Base-by-base conservation (phyloP, 257 asterid species). In the Marsdenia floribunda region DNA sequence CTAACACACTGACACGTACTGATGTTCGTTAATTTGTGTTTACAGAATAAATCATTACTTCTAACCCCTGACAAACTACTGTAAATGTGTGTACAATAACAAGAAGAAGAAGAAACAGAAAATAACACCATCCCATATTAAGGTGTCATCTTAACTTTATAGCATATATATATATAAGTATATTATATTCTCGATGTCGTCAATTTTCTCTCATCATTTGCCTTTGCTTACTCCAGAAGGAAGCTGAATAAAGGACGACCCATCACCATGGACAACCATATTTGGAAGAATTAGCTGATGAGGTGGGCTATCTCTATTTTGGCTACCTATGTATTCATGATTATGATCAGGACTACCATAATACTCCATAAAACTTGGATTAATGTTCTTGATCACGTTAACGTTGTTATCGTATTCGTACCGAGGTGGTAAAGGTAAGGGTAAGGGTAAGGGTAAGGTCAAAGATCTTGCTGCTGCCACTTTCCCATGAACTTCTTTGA, bases 221-320 rank as follows among this genome's bases (percentile, higher is more conserved):
- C 83, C 87, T 82, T 90, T 87, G 86, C 89, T 90, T 86, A 87
- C 86, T 81, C 49, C 76, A 66, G 94, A 85, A 87, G 93, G 85
- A 79, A 90, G 76, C 18, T 89, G 85, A 42, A 83, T 60, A 80
- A 90, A 91, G 16, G 96, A 81, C 68, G 96, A 80, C 37, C 74
- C 89, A 80, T 87, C 93, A 72, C 93, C 93, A 81, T 84, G 81
- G 35, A 79, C 83, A 73, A 83, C 88, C 84, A 85, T 22, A 81
- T 77, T 80, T 35, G 86, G 91, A 52, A 89, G 91, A 52, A 89
- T 87, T 78, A 85, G 12, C 82, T 78, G 80, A 46, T 44, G 12
- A 46, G 87, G 73, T 75, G 87, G 75, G 75, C 74, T 76, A 75
- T 86, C 90, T 44, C 83, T 75, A 52, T 54, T 85, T 68, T 78